Conservation (phyloP, 805 yeast species). For the Saturnispora sekii region DNA sequence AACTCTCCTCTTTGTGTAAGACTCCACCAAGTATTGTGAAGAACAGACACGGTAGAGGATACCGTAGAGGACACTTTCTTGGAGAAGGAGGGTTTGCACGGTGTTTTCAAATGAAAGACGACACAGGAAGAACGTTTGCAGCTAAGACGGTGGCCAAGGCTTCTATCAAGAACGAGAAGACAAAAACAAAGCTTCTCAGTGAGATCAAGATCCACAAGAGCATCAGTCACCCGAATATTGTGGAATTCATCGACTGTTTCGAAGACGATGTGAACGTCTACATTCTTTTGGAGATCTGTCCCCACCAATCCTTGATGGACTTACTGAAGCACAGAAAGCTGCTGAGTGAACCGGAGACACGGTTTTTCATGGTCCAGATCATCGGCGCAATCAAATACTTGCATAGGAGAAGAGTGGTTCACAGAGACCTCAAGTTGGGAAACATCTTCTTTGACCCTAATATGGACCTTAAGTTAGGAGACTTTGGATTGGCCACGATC, state of each 20-base stretch:
- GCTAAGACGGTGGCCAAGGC: conserved; percentile 98
- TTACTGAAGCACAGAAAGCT: conserved; percentile 73
- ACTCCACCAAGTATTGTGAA: conserved; percentile 94
- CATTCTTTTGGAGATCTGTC: conserved; percentile 87
- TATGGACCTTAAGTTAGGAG: conserved; percentile 94
- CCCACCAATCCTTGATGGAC: conserved; percentile 91
- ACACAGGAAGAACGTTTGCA: conserved; percentile 78
- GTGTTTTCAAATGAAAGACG: conserved; percentile 93
- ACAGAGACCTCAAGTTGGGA: conserved; percentile 92
- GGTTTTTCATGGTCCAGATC: conserved; percentile 82
- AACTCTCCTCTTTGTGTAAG: conserved; percentile 81
- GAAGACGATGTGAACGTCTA: conserved; percentile 95
- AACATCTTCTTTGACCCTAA: conserved; percentile 89
- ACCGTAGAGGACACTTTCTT: conserved; percentile 78
- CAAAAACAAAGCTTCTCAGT: conserved; percentile 74
- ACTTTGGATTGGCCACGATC: conserved; percentile 97
- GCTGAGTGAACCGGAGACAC: conserved; percentile 86
- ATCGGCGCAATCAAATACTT: conserved; percentile 90
- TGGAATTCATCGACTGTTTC: conserved; percentile 89
- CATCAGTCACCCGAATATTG: conserved; percentile 82
- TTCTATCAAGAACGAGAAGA: conserved; percentile 83
- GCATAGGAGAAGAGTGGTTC: conserved; percentile 87
- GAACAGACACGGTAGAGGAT: conserved; percentile 79
- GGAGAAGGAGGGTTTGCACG: conserved; percentile 99
- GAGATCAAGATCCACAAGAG: conserved; percentile 93